A percentile compares a stretch with the other conserved stretches of the same genome.
Conservation (phyloP, 768 basidiomycete species). For the Kwoniella dendrophila region DNA sequence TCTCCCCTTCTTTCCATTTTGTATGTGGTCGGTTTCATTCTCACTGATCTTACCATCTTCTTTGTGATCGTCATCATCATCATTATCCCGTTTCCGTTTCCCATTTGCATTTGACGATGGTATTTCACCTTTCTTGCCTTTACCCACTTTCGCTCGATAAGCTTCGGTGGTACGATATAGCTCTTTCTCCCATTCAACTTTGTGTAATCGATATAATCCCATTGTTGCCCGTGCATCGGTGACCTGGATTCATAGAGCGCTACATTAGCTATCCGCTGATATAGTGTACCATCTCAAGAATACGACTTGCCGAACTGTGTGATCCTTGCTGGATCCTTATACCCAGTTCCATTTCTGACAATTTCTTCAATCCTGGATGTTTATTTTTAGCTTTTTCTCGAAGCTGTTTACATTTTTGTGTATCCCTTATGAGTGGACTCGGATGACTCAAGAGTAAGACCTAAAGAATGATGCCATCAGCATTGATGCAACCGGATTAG, state of each 20-base stretch:
- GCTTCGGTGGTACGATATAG: slow-evolving; percentile 51
- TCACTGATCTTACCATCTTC: slow-evolving; percentile 9
- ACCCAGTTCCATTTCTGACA: slow-evolving; percentile 77
- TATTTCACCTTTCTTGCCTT: slow-evolving; percentile 4
- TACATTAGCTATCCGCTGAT: no score
- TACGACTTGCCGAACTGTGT: slow-evolving; percentile 76
- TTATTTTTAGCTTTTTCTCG: slow-evolving; percentile 66
- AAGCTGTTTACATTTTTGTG: slow-evolving; percentile 56
- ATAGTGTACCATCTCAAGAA: background rate
- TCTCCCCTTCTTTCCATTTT: slow-evolving; percentile 18
- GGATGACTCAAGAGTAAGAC: slow-evolving; percentile 58
- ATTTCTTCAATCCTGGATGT: slow-evolving; percentile 73
- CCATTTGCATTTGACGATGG: slow-evolving; percentile 1
- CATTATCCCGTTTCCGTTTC: slow-evolving; percentile 26
- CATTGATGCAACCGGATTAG: no score
- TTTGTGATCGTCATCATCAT: slow-evolving; percentile 25
- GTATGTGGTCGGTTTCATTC: slow-evolving; percentile 8
- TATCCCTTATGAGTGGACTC: slow-evolving; percentile 56
- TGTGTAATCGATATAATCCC: slow-evolving; percentile 83
- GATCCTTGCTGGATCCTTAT: slow-evolving; percentile 82
- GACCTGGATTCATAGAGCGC: no score
- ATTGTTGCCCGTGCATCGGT: slow-evolving; percentile 93
- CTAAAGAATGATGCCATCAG: slow-evolving; percentile 30
- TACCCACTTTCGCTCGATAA: slow-evolving; percentile 36
- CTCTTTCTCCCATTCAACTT: slow-evolving; percentile 77